Base-by-base conservation (phyloP, 2,329 filamentous ascomycete species). In the Aspergillus pseudotamarii region DNA sequence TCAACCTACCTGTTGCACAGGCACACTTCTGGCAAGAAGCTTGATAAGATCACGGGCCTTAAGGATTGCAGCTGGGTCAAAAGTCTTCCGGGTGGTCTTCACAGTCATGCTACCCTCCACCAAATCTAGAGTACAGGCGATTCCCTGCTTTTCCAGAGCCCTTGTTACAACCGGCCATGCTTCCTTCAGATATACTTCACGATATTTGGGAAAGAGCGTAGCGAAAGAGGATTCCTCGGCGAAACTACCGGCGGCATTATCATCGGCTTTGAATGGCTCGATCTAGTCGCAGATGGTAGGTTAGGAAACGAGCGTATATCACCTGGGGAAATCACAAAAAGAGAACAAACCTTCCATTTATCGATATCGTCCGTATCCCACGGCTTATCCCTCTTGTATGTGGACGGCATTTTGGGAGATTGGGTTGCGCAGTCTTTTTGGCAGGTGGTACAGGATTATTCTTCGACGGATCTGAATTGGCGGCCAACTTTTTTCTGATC, bases 291-390 rank as follows among this genome's bases (percentile, higher is more conserved):
- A 58, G 48, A 54, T 48, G 23, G 21, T 14, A 14, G 23, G 55
- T 63, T 62, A 65, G 58, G 48, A 58, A 51, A 26, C 19, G 57
- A 6, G 34, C 30, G 41, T 45, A 54, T 48, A 55, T 21, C 14
- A 30, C 23, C 23, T 41, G 23, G 38, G n/a, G 19, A 3, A 6
- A 9, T 19, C 26, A 30, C 9, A 19, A 14, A 26, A 57, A 26
- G 41, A 26, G 41, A 28, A 69, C 72, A 30, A 57, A 89, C 89
- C 84, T 93, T 94, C 93, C 93, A 98, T 79, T 97, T 96, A 81
- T 98, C 94, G 68, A 98, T 92, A 74, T 97, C 95, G 66, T 96
- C 94, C 61, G 94, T 96, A 74, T 97, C 94, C 94, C 94, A 96
- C 60, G 93, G 91, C 79, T 97, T 97, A 3, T 96, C 92, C 70